phyloP scores from a whole-genome alignment of 768 basidiomycete species.

The Kwoniella dendrophila region DNA sequence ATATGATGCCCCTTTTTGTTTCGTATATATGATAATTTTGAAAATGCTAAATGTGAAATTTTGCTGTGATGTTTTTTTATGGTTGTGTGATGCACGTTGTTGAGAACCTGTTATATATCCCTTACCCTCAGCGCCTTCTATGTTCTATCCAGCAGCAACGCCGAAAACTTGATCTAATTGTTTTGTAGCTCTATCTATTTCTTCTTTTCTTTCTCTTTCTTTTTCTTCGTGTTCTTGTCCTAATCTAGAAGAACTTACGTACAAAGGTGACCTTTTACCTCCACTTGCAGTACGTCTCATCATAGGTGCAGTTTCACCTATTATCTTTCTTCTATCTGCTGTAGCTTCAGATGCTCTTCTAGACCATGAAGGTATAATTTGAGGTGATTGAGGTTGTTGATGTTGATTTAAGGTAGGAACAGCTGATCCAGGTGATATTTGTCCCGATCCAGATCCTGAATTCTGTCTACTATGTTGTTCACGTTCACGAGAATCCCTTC shows the following conservation, averaged over 20 bases:
- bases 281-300: constrained; percentile 20
- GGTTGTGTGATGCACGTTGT: neutral
- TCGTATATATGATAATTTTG: neutral
- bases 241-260: no score
- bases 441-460: no score
- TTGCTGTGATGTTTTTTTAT: neutral
- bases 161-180: constrained; percentile 29
- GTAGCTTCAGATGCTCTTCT: constrained; percentile 22
- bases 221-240: constrained; percentile 8
- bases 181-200: constrained; percentile 19
- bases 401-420: neutral
- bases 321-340: constrained; percentile 4
- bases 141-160: constrained; percentile 22
- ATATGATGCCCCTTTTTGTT: no score
- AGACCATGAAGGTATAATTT: constrained; percentile 39
- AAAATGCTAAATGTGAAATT: neutral
- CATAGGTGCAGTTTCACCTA: constrained; percentile 9
- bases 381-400: constrained; percentile 15
- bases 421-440: constrained; percentile 4
- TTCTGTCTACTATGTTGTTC: constrained; percentile 5
- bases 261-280: constrained; percentile 13
- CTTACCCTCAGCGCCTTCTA: no score
- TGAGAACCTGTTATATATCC: neutral
- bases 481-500: neutral
- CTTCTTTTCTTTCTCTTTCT: constrained; percentile 13